phyloP scores from a whole-genome alignment of 768 basidiomycete species.

The Asterophora lycoperdoides region DNA sequence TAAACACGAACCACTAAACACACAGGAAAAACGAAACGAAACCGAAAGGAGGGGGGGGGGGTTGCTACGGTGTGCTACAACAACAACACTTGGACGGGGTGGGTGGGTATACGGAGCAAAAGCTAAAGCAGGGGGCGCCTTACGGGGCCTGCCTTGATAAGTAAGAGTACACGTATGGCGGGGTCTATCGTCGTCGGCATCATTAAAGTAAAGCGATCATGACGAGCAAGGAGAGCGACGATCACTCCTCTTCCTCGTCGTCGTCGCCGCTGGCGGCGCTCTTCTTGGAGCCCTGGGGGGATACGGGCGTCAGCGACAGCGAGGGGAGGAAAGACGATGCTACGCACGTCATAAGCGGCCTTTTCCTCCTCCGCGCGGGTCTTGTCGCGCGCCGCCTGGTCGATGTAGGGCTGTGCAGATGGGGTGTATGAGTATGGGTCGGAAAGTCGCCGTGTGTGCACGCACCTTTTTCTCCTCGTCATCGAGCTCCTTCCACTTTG shows the following conservation, averaged over 20 bases:
- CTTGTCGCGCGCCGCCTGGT: conserved; percentile 87
- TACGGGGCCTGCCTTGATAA: not conserved
- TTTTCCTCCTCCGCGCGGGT: conserved; percentile 81
- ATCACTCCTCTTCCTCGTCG: conserved; percentile 29
- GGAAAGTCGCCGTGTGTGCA: no score
- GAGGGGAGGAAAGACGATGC: not conserved
- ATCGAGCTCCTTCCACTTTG: conserved; percentile 94
- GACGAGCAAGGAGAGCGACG: not conserved
- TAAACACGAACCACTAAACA: no score
- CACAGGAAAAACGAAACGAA: no score
- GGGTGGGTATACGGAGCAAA: no score
- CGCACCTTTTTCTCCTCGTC: conserved; percentile 88
- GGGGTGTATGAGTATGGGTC: conserved; percentile 5
- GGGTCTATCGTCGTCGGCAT: not conserved
- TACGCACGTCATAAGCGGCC: conserved; percentile 42
- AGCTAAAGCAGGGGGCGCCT: not conserved
- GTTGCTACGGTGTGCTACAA: no score
- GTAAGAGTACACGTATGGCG: conserved; percentile 1
- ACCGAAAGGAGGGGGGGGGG: no score
- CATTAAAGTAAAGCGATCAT: no score
- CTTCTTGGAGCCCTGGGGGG: conserved; percentile 21
- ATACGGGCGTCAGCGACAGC: not conserved
- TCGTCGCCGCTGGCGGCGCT: conserved; percentile 27
- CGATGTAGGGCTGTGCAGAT: conserved; percentile 70
- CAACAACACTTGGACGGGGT: no score